These are phyloP conservation scores for Boletus speciosus DNA, from an alignment of 768 basidiomycete species.

Conservation along the genomic window DNA sequence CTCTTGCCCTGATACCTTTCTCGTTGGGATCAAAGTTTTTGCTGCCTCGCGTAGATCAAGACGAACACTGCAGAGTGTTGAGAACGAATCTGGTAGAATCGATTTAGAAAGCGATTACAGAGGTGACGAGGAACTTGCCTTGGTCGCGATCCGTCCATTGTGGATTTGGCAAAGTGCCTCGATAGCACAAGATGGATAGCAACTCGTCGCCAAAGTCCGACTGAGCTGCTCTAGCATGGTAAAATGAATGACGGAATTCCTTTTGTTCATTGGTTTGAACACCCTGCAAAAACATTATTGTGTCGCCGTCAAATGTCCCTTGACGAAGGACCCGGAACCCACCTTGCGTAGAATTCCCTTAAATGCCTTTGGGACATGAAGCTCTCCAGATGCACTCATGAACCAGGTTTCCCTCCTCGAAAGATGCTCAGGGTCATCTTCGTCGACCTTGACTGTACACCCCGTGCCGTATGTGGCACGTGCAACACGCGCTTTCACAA, in stretches of 20 bases:
- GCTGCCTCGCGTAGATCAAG: conserved; percentile 9
- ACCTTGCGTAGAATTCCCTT: conserved; percentile 7
- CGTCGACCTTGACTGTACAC: conserved; percentile 28
- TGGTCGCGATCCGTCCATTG: conserved; percentile 9
- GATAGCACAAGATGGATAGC: conserved; percentile 9
- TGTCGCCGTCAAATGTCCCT: background rate
- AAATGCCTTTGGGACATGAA: conserved; percentile 5
- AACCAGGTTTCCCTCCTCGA: conserved; percentile 9
- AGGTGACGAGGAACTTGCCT: background rate
- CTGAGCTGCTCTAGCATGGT: background rate
- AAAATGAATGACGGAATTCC: conserved; percentile 15
- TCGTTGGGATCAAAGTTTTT: background rate
- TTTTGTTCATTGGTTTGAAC: conserved; percentile 3
- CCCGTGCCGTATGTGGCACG: conserved; percentile 52
- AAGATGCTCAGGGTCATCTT: conserved; percentile 4
- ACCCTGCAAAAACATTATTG: conserved; percentile 1
- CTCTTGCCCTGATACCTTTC: background rate
- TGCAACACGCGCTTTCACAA: conserved; percentile 44
- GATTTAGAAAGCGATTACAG: background rate
- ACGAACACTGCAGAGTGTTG: conserved; percentile 9
- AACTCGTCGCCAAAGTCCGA: conserved; percentile 2
- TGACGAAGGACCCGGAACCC: background rate
- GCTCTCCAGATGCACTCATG: background rate
- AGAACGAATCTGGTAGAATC: conserved; percentile 4
- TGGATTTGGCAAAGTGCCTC: conserved; percentile 8